Evolutionary conservation across 2,329 filamentous ascomycete genomes (phyloP).

Genomic region (Camillea tinctor): DNA sequence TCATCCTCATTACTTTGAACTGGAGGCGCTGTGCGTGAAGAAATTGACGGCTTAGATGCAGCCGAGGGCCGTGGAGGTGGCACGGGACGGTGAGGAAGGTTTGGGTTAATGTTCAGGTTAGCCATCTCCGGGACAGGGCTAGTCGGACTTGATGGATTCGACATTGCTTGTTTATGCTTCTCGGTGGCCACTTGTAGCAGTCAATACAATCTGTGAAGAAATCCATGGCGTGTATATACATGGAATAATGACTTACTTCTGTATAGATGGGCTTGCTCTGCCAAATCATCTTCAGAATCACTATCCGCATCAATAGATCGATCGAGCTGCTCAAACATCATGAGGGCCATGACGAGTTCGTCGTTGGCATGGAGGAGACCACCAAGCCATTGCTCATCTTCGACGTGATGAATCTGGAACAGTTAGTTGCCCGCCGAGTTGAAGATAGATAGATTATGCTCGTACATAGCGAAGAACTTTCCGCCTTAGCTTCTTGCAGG

Average conservation of each 20-base stretch:
- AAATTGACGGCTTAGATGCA: constrained; percentile 49
- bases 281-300: constrained; percentile 66
- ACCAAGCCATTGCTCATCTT: constrained; percentile 88
- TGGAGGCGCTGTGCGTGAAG: constrained; percentile 44
- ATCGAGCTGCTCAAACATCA: constrained; percentile 93
- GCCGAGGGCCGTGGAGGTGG: constrained; percentile 49
- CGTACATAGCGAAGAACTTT: constrained; percentile 80
- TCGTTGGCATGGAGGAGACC: constrained; percentile 92
- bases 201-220: constrained; percentile 22
- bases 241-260: constrained; percentile 46
- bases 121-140: constrained; percentile 42
- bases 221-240: background rate
- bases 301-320: constrained; percentile 76
- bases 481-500: constrained; percentile 79
- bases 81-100: constrained; percentile 39
- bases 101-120: constrained; percentile 41
- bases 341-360: constrained; percentile 87
- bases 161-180: constrained; percentile 48
- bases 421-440: constrained; percentile 17
- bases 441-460: constrained; percentile 8
- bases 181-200: constrained; percentile 49
- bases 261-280: constrained; percentile 65
- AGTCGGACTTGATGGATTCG: constrained; percentile 33
- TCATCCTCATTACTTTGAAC: constrained; percentile 45
- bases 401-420: constrained; percentile 76